Conservation (phyloP, 2,329 filamentous ascomycete genomes). For the Penicillium sclerotiorum region DNA sequence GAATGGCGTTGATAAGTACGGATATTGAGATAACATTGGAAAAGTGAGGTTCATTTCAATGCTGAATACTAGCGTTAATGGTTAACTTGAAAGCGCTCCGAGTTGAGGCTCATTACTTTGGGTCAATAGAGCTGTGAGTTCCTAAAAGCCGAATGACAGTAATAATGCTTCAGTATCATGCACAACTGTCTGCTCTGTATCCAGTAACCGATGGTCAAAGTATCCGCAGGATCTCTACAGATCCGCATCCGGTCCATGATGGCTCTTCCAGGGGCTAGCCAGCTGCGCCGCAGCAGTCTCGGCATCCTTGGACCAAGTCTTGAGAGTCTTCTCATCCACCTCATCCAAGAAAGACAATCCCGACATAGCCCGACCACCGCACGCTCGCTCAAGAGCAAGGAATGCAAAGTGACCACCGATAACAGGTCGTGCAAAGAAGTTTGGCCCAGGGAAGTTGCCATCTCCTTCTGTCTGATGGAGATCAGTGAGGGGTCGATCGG, state of each 20-base stretch:
- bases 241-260: conserved; percentile 25
- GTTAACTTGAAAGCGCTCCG: no score
- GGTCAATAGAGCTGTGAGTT: no score
- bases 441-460: conserved; percentile 72
- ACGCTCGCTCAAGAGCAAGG: conserved; percentile 77
- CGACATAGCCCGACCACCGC: conserved; percentile 67
- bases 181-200: no score
- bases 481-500: conserved; percentile 77
- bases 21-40: no score
- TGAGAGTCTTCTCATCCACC: conserved; percentile 23
- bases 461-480: conserved; percentile 78
- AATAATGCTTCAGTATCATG: no score
- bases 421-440: conserved; percentile 81
- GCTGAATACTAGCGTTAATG: no score
- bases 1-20: conserved; percentile 29
- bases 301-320: conserved; percentile 25
- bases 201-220: background rate
- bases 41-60: no score
- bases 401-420: conserved; percentile 86
- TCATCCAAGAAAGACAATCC: conserved; percentile 56
- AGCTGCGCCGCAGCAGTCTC: conserved; percentile 28
- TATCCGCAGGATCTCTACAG: conserved; percentile 17
- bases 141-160: no score
- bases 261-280: conserved; percentile 10
- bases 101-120: no score